Base-by-base conservation (phyloP, 2,329 filamentous ascomycete genomes). In the Colletotrichum truncatum region DNA sequence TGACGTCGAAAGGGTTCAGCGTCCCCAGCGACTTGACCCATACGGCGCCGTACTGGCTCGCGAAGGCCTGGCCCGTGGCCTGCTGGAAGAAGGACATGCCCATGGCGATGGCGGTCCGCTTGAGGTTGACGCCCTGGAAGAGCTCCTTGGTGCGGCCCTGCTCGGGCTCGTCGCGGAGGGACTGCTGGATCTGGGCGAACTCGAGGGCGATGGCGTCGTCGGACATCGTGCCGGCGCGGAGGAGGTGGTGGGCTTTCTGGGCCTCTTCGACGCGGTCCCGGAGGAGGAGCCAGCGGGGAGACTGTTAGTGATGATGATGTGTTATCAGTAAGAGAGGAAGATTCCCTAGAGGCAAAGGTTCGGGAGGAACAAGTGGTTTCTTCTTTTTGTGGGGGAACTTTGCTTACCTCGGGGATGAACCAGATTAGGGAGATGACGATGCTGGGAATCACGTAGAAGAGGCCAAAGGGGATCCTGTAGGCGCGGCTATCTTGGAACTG, bases 391-490 rank as follows among this genome's bases (percentile, higher is more conserved):
- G n/a, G n/a, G 18, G 38, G 26, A 3, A 30, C 28, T 4, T 10
- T 18, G 30, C 28, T 8, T 16, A 65, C 69, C 71, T 76, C 70
- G 16, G 75, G 73, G 6, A 76, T 71, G 56, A 74, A 75, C 68
- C 71, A 73, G 28, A 73, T 69, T 8, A 64, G 51, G 28, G 39
- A 56, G 7, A 72, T 52, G 6, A 78, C 67, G 18, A 76, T 70
- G 4, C 65, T 62, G 4, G 76, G 75, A 6, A 79, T 69, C 46
- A 75, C 67, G 53, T 73, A 78, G 68, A 78, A 78, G 3, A 77
- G 65, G 0, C 76, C 76, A 4, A 75, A 70, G 1, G 76, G 77
- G 30, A 80, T 77, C 8, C 69, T 66, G 70, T 73, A 81, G 6
- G 76, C 73, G 4, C 68, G 69, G 43, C 76, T 74, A 12, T 71